These are phyloP conservation scores for Gynochthodes officinalis DNA, from an alignment of 257 asterid species.

Conservation along the genomic window DNA sequence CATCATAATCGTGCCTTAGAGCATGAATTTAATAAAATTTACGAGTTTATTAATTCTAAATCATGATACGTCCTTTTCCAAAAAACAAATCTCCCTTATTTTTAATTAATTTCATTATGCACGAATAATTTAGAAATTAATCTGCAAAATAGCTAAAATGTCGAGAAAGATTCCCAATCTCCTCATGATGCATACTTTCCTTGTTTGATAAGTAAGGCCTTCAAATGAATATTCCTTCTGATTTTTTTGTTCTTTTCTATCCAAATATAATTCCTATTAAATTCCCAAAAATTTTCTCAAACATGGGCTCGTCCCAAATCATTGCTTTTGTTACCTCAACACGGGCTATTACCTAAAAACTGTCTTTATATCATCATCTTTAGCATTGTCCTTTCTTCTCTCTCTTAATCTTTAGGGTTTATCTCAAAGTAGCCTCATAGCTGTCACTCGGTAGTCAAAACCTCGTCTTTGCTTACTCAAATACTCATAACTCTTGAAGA, in stretches of 20 bases:
- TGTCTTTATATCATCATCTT: background rate
- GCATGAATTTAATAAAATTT: too few species aligned
- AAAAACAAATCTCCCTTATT: too few species aligned
- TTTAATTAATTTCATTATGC: too few species aligned
- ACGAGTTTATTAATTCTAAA: too few species aligned
- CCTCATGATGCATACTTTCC: background rate
- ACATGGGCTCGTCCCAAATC: background rate
- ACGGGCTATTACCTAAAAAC: background rate
- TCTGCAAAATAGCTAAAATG: too few species aligned
- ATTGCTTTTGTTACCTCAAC: background rate
- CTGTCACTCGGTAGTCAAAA: background rate
- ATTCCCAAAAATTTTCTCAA: background rate
- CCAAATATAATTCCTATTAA: background rate
- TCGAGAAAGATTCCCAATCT: background rate
- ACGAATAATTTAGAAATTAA: too few species aligned
- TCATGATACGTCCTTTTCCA: too few species aligned
- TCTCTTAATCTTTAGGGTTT: conserved; percentile 8
- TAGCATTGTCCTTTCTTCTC: background rate
- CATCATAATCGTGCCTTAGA: too few species aligned
- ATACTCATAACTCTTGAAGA: background rate
- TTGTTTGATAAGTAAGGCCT: conserved; percentile 3
- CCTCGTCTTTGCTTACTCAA: background rate
- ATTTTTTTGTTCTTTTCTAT: background rate
- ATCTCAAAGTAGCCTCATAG: conserved; percentile 5
- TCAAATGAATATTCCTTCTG: background rate